Conservation (phyloP, 306 rosid species). For the Cicer pinnatifidum region DNA sequence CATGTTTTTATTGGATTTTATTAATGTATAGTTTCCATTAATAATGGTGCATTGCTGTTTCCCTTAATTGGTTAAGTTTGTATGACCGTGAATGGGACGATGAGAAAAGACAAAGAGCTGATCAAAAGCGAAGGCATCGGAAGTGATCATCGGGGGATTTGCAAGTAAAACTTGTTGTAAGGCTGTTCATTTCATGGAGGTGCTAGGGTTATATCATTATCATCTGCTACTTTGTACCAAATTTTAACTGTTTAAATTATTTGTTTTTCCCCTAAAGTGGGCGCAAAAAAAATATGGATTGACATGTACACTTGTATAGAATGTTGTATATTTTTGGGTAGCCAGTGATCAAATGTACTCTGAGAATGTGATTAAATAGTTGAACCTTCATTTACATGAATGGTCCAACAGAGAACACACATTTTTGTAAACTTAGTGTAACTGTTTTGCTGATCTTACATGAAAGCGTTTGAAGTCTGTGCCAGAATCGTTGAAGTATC, state of each 20-base stretch:
- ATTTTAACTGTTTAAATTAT: slow-evolving; percentile 43
- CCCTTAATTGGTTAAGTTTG: slow-evolving; percentile 77
- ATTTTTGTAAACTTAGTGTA: slow-evolving; percentile 39
- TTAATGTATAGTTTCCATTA: slow-evolving; percentile 6
- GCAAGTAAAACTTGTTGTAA: slow-evolving; percentile 10
- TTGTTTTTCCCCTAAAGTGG: slow-evolving; percentile 33
- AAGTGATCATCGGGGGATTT: slow-evolving; percentile 51
- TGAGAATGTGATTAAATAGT: slow-evolving; percentile 36
- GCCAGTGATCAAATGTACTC: slow-evolving; percentile 35
- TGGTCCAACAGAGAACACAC: slow-evolving; percentile 36
- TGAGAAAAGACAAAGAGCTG: slow-evolving; percentile 91
- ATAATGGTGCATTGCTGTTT: slow-evolving; percentile 5
- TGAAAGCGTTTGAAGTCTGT: slow-evolving; percentile 2
- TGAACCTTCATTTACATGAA: slow-evolving; percentile 29
- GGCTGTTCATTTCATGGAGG: slow-evolving; percentile 30
- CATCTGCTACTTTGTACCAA: slow-evolving; percentile 46
- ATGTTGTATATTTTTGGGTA: slow-evolving; percentile 56
- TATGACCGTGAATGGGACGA: slow-evolving; percentile 95
- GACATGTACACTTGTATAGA: slow-evolving; percentile 52
- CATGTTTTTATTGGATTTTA: slow-evolving; percentile 31
- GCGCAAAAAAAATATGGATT: slow-evolving; percentile 38
- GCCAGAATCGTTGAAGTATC: not conserved
- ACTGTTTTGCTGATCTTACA: slow-evolving; percentile 1
- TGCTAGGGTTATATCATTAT: slow-evolving; percentile 24
- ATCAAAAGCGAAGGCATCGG: slow-evolving; percentile 92